Base-by-base conservation (phyloP, 768 basidiomycete species). In the Boletus eberwhitei region DNA sequence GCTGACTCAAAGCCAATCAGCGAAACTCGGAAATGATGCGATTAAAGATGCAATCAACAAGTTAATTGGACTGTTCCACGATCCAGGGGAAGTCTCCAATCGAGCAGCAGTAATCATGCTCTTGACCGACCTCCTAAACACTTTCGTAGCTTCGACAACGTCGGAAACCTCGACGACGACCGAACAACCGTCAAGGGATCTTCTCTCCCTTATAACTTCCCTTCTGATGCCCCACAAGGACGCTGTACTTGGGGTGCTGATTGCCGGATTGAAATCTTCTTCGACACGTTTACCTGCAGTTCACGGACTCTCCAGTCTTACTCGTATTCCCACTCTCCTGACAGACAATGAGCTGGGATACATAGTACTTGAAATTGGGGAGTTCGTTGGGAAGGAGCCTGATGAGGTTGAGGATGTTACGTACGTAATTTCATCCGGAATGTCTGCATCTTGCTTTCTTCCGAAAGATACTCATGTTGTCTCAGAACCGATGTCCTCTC, bases 281-380 rank as follows among this genome's bases (percentile, higher is more conserved):
- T 65, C 79, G 3, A 79, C 84, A 6, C 76, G 83, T 22, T 71
- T 75, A 32, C 76, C 84, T 21, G 87, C 89, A 0, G 71, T 97
- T 17, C 77, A 80, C 7, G 86, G 84, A 8, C 72, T 94, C 43
- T 79, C 81, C 38, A 79, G 79, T 19, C 66, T 97, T 60, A 78
- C 86, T n/a, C 81, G 80, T 8, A 85, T 90, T 2, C 73, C 77
- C 8, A 70, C 69, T 1, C 78, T 93, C 42, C 74, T 96, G 36
- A 74, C 81, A 0, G 79, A 85, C 48, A 80, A 86, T 19, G 95
- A 99, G 66, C 70, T 91, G 12, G 82, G 84, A 4, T 93, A 88
- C 64, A 74, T 93, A 38, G 88, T 96, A 2, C 85, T 87, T 53
- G 86, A 81, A 46, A 75, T 88, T 26, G 84, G 88, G 62, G 87